Percentiles rank a stretch among this genome's conserved stretches.
These are phyloP conservation scores for Chalciporus chontae DNA, from an alignment of 768 basidiomycete genomes.

Conservation along the genomic window DNA sequence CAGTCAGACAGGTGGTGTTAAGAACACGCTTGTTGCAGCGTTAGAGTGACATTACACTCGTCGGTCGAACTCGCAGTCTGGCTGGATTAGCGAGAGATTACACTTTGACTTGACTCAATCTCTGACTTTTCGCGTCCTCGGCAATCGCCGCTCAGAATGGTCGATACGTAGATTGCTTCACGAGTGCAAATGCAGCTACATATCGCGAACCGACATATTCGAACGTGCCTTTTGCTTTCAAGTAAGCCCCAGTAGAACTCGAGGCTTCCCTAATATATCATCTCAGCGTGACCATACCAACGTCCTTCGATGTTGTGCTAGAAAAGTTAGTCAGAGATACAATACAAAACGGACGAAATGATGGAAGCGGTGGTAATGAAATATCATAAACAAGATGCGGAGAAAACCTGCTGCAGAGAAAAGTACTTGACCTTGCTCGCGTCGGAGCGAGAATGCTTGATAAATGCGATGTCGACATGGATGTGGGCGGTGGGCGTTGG, in stretches of 20 bases:
- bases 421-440: slow-evolving; percentile 29
- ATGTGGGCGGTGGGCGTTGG: slow-evolving; percentile 1
- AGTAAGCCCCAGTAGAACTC: neutral
- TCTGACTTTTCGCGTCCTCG: neutral
- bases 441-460: slow-evolving; percentile 7
- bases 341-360: slow-evolving; percentile 3
- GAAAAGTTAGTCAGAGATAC: slow-evolving; percentile 30
- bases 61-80: neutral
- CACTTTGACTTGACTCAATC: neutral
- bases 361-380: neutral
- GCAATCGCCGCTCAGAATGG: slow-evolving; percentile 13
- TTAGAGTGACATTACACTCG: slow-evolving; percentile 13
- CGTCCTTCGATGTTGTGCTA: slow-evolving; percentile 18
- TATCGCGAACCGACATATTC: slow-evolving; percentile 7
- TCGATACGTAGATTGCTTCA: slow-evolving; percentile 2
- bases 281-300: neutral
- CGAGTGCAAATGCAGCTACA: neutral
- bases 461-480: slow-evolving; percentile 2
- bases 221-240: slow-evolving; percentile 6
- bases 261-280: neutral
- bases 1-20: neutral
- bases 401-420: slow-evolving; percentile 6
- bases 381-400: neutral
- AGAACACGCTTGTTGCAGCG: neutral
- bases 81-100: too few relatives aligned